Conservation (phyloP, 768 basidiomycete genomes). For the Gymnopilus junonius region DNA sequence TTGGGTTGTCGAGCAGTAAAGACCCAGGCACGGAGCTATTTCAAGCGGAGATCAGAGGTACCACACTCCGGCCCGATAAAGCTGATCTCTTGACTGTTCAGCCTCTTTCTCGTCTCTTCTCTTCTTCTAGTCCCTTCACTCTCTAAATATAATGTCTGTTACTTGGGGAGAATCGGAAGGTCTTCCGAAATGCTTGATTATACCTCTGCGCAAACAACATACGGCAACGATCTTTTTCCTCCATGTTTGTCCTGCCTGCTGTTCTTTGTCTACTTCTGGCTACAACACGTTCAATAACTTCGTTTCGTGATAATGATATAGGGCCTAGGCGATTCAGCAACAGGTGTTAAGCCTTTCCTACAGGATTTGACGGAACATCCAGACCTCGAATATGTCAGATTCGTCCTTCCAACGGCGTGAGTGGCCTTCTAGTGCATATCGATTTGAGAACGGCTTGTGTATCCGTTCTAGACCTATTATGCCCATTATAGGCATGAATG, state of each 20-base stretch:
- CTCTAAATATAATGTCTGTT: not conserved
- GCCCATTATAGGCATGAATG: conserved; percentile 71
- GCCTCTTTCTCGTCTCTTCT: not conserved
- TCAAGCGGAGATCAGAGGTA: not conserved
- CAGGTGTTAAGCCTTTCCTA: conserved; percentile 74
- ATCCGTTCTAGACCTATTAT: conserved; percentile 39
- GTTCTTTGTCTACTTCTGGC: not conserved
- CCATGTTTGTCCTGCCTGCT: conserved; percentile 63
- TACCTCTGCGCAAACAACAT: conserved; percentile 62
- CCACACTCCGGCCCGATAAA: not conserved
- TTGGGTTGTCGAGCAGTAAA: not conserved
- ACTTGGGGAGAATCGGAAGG: not conserved
- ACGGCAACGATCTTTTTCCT: conserved; percentile 86
- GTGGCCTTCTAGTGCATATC: conserved; percentile 24
- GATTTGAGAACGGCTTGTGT: not conserved
- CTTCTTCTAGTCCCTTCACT: not conserved
- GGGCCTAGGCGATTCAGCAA: conserved; percentile 77
- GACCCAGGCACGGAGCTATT: not conserved
- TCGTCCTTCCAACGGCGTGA: conserved; percentile 84
- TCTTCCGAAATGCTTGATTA: conserved; percentile 48
- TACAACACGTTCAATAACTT: not conserved
- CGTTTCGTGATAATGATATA: conserved; percentile 25
- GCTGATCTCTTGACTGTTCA: not conserved
- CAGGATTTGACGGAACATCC: conserved; percentile 56
- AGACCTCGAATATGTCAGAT: conserved; percentile 75